Base-by-base conservation (phyloP, 176 grass and related monocot genomes). In the Tillandsia leiboldiana region DNA sequence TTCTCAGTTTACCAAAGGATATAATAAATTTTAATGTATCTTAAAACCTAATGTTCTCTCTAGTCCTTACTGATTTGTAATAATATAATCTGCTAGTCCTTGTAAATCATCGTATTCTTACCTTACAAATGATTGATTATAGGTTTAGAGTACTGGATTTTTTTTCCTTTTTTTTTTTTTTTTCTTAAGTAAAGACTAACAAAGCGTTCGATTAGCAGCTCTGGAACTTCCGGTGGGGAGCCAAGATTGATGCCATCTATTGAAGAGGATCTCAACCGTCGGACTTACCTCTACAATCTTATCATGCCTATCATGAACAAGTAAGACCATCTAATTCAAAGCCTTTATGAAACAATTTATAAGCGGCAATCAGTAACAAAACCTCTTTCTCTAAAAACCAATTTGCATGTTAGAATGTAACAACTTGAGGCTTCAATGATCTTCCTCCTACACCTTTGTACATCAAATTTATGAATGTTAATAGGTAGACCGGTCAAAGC, bases 181-280 rank as follows among this genome's bases (percentile, higher is more conserved):
- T 2, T 18, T 2, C 22, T 15, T 10, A 65, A 27, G 64, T 2
- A 14, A 14, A 48, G 27, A 26, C 47, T 48, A 33, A n/a, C 9
- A n/a, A 47, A 67, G 15, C 12, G 53, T 62, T 48, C 49, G 71
- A 61, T 17, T 77, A 67, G 50, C 61, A 92, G 89, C 42, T 88
- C 89, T 1, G 85, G 88, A 69, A 92, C 89, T 67, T 82, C 85
- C 71, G 59, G 79, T 11, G 89, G 89, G 29, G 82, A 92, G 70
- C 82, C 89, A 77, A 92, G 85, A 71, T 76, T 92, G 82, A 92
- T 92, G 85, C 85, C 89, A 51, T 85, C 89, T 63, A 88, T 92
- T 65, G 83, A 79, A 12, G 85, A 92, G 65, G 85, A 92, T 88
- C 82, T 88, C 22, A 82, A 85, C 49, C 89, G 85, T 26, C 82